phyloP scores from a whole-genome alignment of 2,329 filamentous ascomycete species.

The Neofusicoccum sp. region DNA sequence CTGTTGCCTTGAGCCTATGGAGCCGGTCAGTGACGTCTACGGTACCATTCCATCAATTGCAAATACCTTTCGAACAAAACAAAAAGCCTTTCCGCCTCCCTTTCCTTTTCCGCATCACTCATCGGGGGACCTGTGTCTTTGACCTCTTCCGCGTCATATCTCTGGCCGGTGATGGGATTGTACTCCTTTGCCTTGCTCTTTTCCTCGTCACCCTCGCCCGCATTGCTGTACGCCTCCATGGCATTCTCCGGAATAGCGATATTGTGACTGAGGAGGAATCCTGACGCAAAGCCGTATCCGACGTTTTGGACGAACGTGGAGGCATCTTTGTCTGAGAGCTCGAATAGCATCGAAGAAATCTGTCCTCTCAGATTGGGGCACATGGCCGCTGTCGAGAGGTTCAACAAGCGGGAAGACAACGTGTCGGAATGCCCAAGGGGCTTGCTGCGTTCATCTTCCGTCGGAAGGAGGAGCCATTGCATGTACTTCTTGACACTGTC shows the following conservation, averaged over 20 bases:
- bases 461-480: conserved; percentile 69
- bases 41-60: neutral
- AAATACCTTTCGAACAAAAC: conserved; percentile 80
- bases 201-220: conserved; percentile 18
- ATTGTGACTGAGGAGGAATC: conserved; percentile 82
- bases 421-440: conserved; percentile 75
- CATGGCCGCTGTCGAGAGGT: conserved; percentile 70
- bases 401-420: conserved; percentile 72
- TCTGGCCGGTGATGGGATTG: conserved; percentile 87
- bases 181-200: conserved; percentile 43
- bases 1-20: conserved; percentile 65
- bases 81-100: conserved; percentile 85
- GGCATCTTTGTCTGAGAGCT: conserved; percentile 78
- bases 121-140: conserved; percentile 64
- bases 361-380: conserved; percentile 70
- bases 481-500: conserved; percentile 61
- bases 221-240: conserved; percentile 48
- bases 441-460: conserved; percentile 69
- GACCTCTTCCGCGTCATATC: conserved; percentile 63
- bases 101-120: conserved; percentile 87
- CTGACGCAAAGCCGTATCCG: conserved; percentile 90
- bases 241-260: conserved; percentile 71
- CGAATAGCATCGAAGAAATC: conserved; percentile 79
- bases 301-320: conserved; percentile 83
- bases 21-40: conserved; percentile 13